Evolutionary conservation across 345 rosid species (phyloP).

Genomic region (Hypericum androsaemum): DNA sequence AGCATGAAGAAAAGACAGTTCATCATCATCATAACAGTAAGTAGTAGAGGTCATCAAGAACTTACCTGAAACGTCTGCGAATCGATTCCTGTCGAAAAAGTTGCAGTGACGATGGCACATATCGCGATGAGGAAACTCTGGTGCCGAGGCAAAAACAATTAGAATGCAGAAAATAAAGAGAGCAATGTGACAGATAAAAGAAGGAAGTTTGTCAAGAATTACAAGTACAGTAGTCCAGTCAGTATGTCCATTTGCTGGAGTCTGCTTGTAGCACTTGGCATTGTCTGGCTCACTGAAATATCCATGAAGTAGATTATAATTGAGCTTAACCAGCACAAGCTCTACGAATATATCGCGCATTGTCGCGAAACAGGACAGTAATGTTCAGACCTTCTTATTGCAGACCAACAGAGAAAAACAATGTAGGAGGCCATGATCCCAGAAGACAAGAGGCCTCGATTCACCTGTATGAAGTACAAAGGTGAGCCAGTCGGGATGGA

Average conservation of each 20-base stretch:
- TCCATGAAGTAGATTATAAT: constrained; percentile 3
- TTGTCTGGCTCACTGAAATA: constrained; percentile 62
- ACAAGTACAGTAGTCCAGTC: constrained; percentile 75
- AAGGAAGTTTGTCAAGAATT: constrained; percentile 15
- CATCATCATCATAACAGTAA: not conserved
- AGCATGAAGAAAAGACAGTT: constrained; percentile 1
- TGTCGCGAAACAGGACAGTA: not conserved
- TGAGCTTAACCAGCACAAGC: too few relatives aligned
- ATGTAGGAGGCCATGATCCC: constrained; percentile 87
- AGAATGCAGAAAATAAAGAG: not conserved
- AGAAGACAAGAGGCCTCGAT: constrained; percentile 62
- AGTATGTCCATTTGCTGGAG: constrained; percentile 27
- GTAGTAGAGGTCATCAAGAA: not conserved
- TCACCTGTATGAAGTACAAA: constrained; percentile 36
- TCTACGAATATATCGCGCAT: too few relatives aligned
- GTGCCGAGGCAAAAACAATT: not conserved
- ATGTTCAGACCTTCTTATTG: constrained; percentile 65
- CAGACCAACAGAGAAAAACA: constrained; percentile 92
- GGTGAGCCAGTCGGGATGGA: not conserved
- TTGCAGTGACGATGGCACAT: constrained; percentile 75
- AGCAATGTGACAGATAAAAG: not conserved
- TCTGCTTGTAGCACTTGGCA: constrained; percentile 40
- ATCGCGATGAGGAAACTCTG: constrained; percentile 82
- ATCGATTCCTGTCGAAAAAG: constrained; percentile 88
- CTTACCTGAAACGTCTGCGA: constrained; percentile 74